Conservation (phyloP, 306 rosid species). For the Casuarina glauca region DNA sequence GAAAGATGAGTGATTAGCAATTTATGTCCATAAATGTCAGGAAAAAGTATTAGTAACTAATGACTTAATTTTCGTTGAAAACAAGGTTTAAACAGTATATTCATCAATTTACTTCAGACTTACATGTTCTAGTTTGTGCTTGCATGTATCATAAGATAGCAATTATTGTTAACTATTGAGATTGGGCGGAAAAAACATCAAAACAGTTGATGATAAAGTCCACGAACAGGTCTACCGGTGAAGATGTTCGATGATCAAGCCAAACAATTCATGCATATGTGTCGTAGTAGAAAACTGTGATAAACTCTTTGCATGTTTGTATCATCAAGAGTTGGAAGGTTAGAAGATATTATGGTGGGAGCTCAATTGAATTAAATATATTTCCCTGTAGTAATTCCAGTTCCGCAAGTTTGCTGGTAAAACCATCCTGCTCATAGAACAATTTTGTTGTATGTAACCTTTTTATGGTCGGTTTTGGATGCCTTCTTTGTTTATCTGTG, state of each 20-base stretch:
- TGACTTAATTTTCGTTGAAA: background rate
- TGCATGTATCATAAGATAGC: background rate
- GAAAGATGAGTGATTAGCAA: background rate
- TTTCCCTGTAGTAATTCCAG: background rate
- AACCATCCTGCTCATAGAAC: background rate
- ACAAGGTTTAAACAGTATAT: background rate
- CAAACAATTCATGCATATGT: too few species aligned
- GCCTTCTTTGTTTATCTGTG: background rate
- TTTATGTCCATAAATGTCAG: background rate
- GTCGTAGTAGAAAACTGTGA: too few species aligned
- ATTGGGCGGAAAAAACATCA: background rate
- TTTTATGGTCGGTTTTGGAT: background rate
- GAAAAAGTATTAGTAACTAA: background rate
- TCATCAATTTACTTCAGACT: background rate
- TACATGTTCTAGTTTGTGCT: background rate
- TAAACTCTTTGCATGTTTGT: too few species aligned
- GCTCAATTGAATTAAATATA: background rate
- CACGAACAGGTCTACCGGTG: background rate
- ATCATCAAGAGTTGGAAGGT: background rate
- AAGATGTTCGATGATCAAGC: background rate
- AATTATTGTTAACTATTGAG: background rate
- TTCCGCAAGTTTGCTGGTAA: background rate
- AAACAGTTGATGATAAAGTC: too few species aligned
- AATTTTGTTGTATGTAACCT: background rate
- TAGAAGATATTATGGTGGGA: background rate